Conservation (phyloP, 352 stramenopile species). For the Phytophthora pisi region DNA sequence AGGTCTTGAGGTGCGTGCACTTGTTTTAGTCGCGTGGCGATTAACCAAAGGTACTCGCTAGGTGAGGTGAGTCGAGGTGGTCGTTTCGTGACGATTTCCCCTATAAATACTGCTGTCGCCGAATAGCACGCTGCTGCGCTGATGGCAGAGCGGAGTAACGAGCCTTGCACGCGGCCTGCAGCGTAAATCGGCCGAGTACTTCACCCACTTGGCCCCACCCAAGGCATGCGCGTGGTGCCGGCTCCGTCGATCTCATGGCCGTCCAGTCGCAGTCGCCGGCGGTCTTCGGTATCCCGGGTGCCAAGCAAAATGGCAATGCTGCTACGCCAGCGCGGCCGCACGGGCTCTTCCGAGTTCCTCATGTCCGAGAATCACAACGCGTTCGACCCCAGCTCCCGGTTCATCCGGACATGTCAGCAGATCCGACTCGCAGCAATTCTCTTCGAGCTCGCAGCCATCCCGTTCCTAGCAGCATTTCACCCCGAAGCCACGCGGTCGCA, state of each 20-base stretch:
- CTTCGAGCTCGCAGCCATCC: constrained; percentile 54
- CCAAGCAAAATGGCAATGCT: constrained; percentile 22
- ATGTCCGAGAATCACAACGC: constrained; percentile 59
- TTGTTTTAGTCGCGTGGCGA: neutral
- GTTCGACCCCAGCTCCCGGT: constrained; percentile 61
- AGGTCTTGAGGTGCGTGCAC: neutral
- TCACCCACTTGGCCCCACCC: neutral
- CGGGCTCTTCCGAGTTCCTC: constrained; percentile 54
- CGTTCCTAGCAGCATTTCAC: constrained; percentile 53
- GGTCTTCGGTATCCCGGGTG: constrained; percentile 25
- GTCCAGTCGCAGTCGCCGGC: constrained; percentile 27
- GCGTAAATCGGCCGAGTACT: constrained; percentile 13
- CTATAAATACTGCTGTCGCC: constrained; percentile 19
- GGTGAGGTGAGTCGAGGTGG: neutral
- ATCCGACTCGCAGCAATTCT: constrained; percentile 58
- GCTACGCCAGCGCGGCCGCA: constrained; percentile 42
- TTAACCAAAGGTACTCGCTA: neutral
- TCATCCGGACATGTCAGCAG: constrained; percentile 61
- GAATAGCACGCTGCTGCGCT: constrained; percentile 1
- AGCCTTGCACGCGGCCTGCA: constrained; percentile 3
- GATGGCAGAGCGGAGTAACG: constrained; percentile 9
- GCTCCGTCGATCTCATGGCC: constrained; percentile 10
- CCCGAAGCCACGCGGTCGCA: constrained; percentile 16
- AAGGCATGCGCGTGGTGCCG: constrained; percentile 27
- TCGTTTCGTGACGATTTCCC: constrained; percentile 23